Percentiles rank a stretch among this genome's conserved stretches.
Evolutionary conservation across 805 yeast species (phyloP).

Genomic region (Hanseniaspora occidentalis): DNA sequence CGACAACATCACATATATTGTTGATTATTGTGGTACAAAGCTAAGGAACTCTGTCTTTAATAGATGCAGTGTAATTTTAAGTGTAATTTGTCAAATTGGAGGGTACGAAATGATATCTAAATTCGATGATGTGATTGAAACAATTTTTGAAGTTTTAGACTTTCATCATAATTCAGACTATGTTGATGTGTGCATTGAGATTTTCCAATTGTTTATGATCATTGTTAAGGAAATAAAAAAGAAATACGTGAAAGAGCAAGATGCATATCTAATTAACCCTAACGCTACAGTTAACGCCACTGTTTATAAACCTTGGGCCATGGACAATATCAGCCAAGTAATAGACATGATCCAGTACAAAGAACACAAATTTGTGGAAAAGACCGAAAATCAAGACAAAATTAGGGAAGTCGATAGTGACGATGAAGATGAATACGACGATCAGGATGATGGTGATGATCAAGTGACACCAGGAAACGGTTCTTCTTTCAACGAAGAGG

Average conservation of each 20-base stretch:
- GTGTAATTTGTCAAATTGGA: conserved; percentile 56
- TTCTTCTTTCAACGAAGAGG: too few species aligned
- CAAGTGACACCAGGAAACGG: conserved; percentile 6
- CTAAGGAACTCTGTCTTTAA: conserved; percentile 60
- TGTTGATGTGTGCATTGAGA: conserved; percentile 53
- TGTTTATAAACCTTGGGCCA: conserved; percentile 47
- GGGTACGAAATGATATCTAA: conserved; percentile 55
- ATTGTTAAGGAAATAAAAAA: conserved; percentile 36
- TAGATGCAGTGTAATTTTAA: conserved; percentile 60
- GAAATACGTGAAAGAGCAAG: conserved; percentile 21
- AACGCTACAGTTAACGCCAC: conserved; percentile 12
- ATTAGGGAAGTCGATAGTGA: conserved; percentile 13
- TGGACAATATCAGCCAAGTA: conserved; percentile 32
- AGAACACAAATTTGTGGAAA: conserved; percentile 21
- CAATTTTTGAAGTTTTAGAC: conserved; percentile 69
- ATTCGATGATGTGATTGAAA: conserved; percentile 59
- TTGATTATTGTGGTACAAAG: conserved; percentile 64
- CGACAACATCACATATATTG: conserved; percentile 66
- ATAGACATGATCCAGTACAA: conserved; percentile 30
- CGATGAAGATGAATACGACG: conserved; percentile 13
- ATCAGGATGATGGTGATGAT: conserved; percentile 7
- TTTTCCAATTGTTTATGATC: conserved; percentile 58
- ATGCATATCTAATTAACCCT: conserved; percentile 11
- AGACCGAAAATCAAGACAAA: conserved; percentile 27
- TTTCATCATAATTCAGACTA: conserved; percentile 62